Conservation (phyloP, 169 alveolate species). For the Plasmodium berghei region DNA sequence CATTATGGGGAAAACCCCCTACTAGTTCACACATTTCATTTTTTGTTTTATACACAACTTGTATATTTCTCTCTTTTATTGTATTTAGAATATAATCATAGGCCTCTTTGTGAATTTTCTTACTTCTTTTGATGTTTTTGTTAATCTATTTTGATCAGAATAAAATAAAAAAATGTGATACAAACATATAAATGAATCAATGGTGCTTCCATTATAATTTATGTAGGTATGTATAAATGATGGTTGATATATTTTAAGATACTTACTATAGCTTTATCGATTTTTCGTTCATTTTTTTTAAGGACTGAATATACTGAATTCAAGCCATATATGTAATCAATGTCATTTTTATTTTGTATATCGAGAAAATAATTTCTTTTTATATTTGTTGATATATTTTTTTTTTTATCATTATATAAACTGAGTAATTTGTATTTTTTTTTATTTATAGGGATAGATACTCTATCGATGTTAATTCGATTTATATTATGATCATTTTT, state of each 20-base stretch:
- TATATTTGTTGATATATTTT: slow-evolving; percentile 21
- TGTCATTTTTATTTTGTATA: slow-evolving; percentile 10
- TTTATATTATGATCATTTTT: neutral
- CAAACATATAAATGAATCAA: too few species aligned
- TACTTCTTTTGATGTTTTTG: slow-evolving; percentile 6
- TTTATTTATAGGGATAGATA: neutral
- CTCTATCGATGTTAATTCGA: neutral
- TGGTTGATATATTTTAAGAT: neutral
- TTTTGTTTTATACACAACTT: neutral
- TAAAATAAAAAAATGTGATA: too few species aligned
- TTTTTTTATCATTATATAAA: neutral
- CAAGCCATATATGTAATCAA: slow-evolving; percentile 55
- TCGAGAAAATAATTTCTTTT: slow-evolving; percentile 35
- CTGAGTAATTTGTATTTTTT: neutral
- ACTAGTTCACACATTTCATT: slow-evolving; percentile 42
- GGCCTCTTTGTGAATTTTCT: slow-evolving; percentile 29
- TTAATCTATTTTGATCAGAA: slow-evolving; percentile 13
- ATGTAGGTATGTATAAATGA: neutral
- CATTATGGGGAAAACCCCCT: slow-evolving; percentile 60
- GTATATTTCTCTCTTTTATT: slow-evolving; percentile 19
- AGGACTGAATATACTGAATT: slow-evolving; percentile 55
- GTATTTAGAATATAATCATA: slow-evolving; percentile 35
- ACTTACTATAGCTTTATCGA: slow-evolving; percentile 29
- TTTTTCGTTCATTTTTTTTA: slow-evolving; percentile 37
- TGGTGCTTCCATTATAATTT: neutral